phyloP scores from a whole-genome alignment of 371 early-diverging fungal genomes.

The Caulochytrium protostelioides region DNA sequence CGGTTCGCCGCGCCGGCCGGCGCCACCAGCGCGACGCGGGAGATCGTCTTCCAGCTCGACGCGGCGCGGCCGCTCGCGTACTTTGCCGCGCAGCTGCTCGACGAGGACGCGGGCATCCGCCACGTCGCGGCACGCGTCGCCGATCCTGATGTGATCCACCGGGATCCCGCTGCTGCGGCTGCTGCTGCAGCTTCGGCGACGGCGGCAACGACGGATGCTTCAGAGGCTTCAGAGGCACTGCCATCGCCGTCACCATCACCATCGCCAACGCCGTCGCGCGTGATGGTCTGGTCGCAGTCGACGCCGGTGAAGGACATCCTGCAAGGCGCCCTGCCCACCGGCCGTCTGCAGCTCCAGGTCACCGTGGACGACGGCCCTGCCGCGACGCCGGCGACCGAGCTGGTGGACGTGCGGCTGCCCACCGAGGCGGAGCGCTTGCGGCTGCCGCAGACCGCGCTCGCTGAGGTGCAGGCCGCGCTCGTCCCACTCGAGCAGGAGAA shows the following conservation, averaged over 20 bases:
- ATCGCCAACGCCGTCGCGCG: too few relatives aligned
- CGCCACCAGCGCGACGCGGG: too few relatives aligned
- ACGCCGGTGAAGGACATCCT: conserved; percentile 3
- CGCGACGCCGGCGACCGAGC: too few relatives aligned
- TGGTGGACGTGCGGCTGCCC: conserved; percentile 1
- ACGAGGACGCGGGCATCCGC: conserved; percentile 2
- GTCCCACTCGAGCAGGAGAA: conserved; percentile 3
- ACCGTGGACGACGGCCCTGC: neutral
- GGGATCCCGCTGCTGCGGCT: neutral
- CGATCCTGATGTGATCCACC: neutral
- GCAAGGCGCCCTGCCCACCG: conserved; percentile 1
- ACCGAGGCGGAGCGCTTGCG: conserved; percentile 2
- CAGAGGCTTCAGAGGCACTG: too few relatives aligned
- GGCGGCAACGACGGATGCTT: neutral
- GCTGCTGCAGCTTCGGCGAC: neutral
- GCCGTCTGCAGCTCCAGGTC: conserved; percentile 2
- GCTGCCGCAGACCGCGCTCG: conserved; percentile 2
- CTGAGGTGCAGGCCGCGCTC: conserved; percentile 1
- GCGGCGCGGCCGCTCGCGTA: too few relatives aligned
- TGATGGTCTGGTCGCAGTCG: neutral
- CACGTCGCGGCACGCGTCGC: neutral
- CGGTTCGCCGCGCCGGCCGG: too few relatives aligned
- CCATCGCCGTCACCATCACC: too few relatives aligned
- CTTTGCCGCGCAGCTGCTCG: conserved; percentile 5
- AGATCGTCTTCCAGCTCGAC: too few relatives aligned